Evolutionary conservation across 805 yeast genomes (phyloP), one percentile per base, ranked within the genome.

Genomic region (Saturnispora diversa): DNA sequence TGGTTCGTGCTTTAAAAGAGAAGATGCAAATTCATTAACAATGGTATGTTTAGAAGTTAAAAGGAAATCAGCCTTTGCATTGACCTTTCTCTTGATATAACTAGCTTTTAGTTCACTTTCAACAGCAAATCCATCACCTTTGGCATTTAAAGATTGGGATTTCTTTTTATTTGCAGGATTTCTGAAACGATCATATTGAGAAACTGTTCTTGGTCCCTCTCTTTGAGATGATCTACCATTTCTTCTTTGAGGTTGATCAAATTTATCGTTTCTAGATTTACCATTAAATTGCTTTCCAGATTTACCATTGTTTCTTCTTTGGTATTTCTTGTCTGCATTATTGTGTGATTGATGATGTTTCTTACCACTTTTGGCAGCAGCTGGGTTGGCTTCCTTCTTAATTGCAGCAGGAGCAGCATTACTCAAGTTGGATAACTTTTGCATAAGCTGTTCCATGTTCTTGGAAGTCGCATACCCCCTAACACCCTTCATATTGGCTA

Each of bases 111-210:
- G 31, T 24, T 40, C 35, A 21, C 36, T 39, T 10, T 36, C 28
- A 3, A 39, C 31, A 6, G 46, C 49, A 39, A 48, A 44, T 6
- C 34, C 16, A 12, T 39, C 31, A 16, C 49, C 50, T 24, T 29
- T 34, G 9, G 30, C 31, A 24, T 46, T 48, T 22, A 48, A 40
- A 7, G 24, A 3, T 6, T 22, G 12, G 7, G 21, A 12, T n/a
- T 36, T 31, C 20, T 37, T 29, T 11, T 38, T 24, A 10, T 24
- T 31, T 19, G 33, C 35, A 33, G 38, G 40, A 23, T 44, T 45
- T 37, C 39, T 47, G 15, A 40, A 37, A 23, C 41, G 37, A 31
- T 46, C 50, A 24, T 38, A 44, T 20, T 40, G 41, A n/a, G 50
- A 45, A 15, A 45, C 44, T 6, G 47, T 47, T 34, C 43, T 39